Evolutionary conservation across 2,329 filamentous ascomycete species (phyloP), one percentile per base, ranked within the genome.

Genomic region (Ophiostoma montium): DNA sequence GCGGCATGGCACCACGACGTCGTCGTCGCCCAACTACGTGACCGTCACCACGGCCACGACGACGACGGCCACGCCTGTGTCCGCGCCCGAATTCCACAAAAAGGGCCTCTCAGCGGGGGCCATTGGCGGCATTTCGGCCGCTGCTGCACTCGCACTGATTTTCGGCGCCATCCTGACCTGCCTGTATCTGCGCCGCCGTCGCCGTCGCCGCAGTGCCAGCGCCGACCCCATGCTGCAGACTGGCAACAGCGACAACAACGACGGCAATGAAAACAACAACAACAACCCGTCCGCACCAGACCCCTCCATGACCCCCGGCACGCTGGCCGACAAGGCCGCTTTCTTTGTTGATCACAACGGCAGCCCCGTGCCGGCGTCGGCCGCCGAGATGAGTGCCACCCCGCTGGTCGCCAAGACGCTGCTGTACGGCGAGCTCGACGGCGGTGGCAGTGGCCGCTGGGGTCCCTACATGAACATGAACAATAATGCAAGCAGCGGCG

Each of bases 121-220:
- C 18, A 61, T 67, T 35, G 59, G 62, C 5, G 67, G 65, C 10
- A 59, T 60, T 16, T 58, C 58, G 8, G 54, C 63, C 5, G 58
- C 58, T 7, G 54, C 63, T 5, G 62, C 60, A 5, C 60, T 60
- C 15, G 51, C 57, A 5, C 47, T 61, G 19, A 52, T 60, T n/a
- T 38, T 63, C 5, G 21, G 61, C 5, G 60, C 59, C n/a, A 50
- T 57, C 3, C 46, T 61, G 18, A 54, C 59, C 18, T 46, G 63
- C 6, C 27, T 61, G 7, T 6, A 52, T 4, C 19, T 53, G 15
- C 50, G 45, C 39, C 15, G 35, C 3, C 31, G 49, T 19, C 16
- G 36, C 38, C 7, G 23, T 32, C 5, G 38, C 33, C 23, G 7
- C 15, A n/a, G 1, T 18, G 19, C 12, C 15, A 8, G 15, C 15